Base-by-base conservation (phyloP, 257 asterid species). In the Salvia rosmarinus region DNA sequence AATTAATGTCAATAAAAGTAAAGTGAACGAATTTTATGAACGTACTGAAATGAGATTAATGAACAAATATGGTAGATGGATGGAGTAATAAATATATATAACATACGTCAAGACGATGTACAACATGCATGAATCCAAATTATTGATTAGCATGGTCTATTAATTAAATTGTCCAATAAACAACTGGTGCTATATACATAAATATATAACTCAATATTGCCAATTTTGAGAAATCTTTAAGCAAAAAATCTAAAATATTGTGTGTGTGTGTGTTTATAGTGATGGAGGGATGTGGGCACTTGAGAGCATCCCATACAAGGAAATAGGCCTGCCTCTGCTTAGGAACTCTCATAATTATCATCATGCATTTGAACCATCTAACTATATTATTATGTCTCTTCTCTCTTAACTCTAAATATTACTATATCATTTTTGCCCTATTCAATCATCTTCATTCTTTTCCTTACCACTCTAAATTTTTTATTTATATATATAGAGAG, bases 321-420 rank as follows among this genome's bases (percentile, higher is more conserved):
- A 82, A 77, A 88, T 85, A 75, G 77, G 89, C 80, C 82, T 84
- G 89, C 86, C 80, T 77, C 82, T 77, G 77, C 44, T 75, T 74
- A 66, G 54, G 82, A 81, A 76, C 88, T 77, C 87, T 83, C 85
- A 89, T 91, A 70, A 86, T 89, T 87, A 81, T 80, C 88, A 89
- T 88, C 87, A 85, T 84, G 87, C 87, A 83, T 79, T 85, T 68
- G 32, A 77, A 78, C 79, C 83, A 47, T 86, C 89, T 80, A 65
- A 68, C 71, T 76, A 75, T 84, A 92, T 92, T 80, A 90, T 88
- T 92, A 81, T 92, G 95, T 92, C 96, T 81, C 78, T 81, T 75
- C 80, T 71, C 70, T 59, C 75, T 79, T 75, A 72, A 75, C 85
- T 78, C 67, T 76, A 35, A 42, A 76, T 60, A 44, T 71, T 43